Evolutionary conservation across 164 flowering plant genomes (phyloP), one percentile per base, ranked within the genome.

Genomic region (Dillenia turbinata): DNA sequence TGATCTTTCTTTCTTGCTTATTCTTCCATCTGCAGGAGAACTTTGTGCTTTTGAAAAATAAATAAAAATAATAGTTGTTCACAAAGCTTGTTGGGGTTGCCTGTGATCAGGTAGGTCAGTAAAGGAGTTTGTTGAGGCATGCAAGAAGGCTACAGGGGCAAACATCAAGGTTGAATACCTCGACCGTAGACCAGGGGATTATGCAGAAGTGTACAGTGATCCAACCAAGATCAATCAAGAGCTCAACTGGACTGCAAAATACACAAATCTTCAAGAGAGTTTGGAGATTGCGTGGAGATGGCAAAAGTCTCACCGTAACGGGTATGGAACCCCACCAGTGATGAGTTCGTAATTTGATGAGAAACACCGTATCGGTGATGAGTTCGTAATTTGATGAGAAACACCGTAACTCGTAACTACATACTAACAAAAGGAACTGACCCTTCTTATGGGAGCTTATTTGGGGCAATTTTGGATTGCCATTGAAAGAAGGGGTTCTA

Each of bases 81-180:
- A 33, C 40, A 49, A 61, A 47, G 9, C 26, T 12, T 58, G 24
- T 49, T 45, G 6, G 40, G 15, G 40, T 33, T 33, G 40, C 49
- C 15, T 64, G 24, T 66, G 22, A 66, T 16, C 96, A 92, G 98
- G 98, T 73, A 75, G 96, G 69, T 94, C 99, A 12, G 99, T 94
- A 5, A 94, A 88, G 75, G 99, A 94, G 73, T 94, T 94, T 75
- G 99, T 89, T 54, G 92, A 89, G 61, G 99, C 97, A 6, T 89
- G 97, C 58, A 94, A 89, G 74, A 85, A 81, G 78, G 99, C 96
- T 9, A 91, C 97, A 0, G 96, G 90, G 14, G 82, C 68, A 10
- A 61, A 86, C 50, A 83, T 94, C 64, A 83, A 86, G 62, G 88
- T 91, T 0, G 88, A 91, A 0, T 91, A 65, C 68, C 81, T 91